A percentile compares a stretch with the other conserved stretches of the same genome.
These are phyloP conservation scores for Populus davidiana DNA, from an alignment of 345 rosid genomes.

Conservation along the genomic window DNA sequence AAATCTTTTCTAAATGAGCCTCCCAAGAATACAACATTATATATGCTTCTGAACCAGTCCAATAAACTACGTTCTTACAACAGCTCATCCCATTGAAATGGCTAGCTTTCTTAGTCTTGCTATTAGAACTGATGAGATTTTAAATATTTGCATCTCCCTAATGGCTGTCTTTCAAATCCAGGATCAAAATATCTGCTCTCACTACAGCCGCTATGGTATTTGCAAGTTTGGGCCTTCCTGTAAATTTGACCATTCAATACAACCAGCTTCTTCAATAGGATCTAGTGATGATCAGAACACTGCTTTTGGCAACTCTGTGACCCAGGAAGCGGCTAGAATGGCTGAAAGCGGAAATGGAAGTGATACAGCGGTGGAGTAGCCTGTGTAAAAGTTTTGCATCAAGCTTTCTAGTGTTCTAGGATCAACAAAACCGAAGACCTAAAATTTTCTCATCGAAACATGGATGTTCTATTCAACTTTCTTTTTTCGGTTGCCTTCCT, in stretches of 20 bases:
- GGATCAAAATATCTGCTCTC: conserved; percentile 71
- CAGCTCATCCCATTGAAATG: not conserved
- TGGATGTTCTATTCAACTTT: conserved; percentile 17
- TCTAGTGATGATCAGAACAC: conserved; percentile 25
- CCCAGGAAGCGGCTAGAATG: conserved; percentile 26
- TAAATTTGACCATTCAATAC: conserved; percentile 61
- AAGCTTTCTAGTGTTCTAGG: conserved; percentile 22
- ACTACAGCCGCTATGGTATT: conserved; percentile 89
- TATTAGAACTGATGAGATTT: not conserved
- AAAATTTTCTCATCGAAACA: conserved; percentile 1
- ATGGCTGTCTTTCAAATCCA: conserved; percentile 25
- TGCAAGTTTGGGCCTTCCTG: conserved; percentile 97
- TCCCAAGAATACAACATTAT: not conserved
- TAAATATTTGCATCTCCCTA: not conserved
- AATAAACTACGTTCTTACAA: not conserved
- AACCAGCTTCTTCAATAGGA: conserved; percentile 32
- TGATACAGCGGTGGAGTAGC: conserved; percentile 31
- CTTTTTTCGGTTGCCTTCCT: not conserved
- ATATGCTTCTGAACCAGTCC: not conserved
- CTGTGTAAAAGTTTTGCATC: conserved; percentile 28
- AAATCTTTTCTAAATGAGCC: not conserved
- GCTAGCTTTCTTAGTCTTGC: not conserved
- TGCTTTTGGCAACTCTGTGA: conserved; percentile 20
- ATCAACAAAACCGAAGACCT: conserved; percentile 12
- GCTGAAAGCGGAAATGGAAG: conserved; percentile 25